Evolutionary conservation across 2,329 filamentous ascomycete species (phyloP), one percentile per base, ranked within the genome.

Genomic region (Aspergillus ruber): DNA sequence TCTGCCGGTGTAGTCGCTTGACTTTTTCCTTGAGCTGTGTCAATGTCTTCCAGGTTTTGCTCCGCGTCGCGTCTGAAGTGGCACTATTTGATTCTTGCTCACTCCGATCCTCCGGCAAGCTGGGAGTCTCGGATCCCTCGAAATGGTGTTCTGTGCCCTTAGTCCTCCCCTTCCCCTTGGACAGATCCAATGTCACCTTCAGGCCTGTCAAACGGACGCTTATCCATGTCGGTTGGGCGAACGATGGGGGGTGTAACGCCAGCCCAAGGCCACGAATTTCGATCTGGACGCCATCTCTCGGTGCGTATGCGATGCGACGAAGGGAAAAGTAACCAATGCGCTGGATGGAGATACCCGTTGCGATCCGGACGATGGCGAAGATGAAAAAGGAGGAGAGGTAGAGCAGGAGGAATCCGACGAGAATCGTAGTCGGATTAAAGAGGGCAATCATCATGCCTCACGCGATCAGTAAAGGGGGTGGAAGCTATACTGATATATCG

Each of bases 141-240:
- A 50, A 45, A 52, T 57, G 58, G 44, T 49, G 53, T 45, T 44
- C 35, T 12, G 15, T 18, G 10, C 36, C 9, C 17, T 39, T 39
- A 13, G 54, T 53, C 21, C 47, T 44, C 21, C 48, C 43, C 47
- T 60, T 61, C 44, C 56, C 49, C 48, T 57, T 63, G 50, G 80
- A 79, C 41, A 90, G 74, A 63, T 98, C 88, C 39, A 97, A 67
- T 0, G 88, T 94, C 44, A 98, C 78, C 43, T 84, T 86, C 43
- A 96, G 75, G 64, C 96, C 93, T 60, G 83, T 88, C 50, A 98
- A 72, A 7, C 93, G 87, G 44, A 98, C 77, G 66, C 90, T 97
- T 59, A 95, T 75, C 90, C 91, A 97, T 53, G 94, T 97, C 40
- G 93, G 93, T 67, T 97, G 90, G 42, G 91, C 89, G 70, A 98